Percentiles rank a stretch among this genome's conserved stretches.
These are phyloP conservation scores for Lactarius pseudohatsudake DNA, from an alignment of 768 basidiomycete genomes.

Conservation along the genomic window DNA sequence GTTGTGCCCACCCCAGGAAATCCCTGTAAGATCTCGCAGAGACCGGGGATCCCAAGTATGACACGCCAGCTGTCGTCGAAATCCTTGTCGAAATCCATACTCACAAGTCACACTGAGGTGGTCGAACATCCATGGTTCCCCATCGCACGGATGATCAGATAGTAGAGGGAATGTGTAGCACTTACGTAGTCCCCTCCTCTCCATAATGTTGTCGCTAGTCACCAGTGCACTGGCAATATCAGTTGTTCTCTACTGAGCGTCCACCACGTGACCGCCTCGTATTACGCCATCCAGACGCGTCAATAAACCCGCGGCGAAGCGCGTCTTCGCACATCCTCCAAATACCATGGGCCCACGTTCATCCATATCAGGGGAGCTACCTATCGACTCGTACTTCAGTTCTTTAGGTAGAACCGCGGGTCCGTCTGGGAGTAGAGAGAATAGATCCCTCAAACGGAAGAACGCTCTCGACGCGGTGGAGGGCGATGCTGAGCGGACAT, in stretches of 20 bases:
- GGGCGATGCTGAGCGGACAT: background rate
- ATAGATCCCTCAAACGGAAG: conserved; percentile 18
- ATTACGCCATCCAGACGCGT: conserved; percentile 18
- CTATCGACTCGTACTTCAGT: conserved; percentile 21
- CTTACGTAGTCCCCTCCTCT: background rate
- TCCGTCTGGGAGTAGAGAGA: conserved; percentile 10
- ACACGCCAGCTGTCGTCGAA: background rate
- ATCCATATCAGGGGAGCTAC: conserved; percentile 24
- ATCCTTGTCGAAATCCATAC: background rate
- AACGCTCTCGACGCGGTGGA: background rate
- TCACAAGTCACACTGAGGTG: background rate
- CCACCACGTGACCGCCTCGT: background rate
- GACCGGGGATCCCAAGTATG: background rate
- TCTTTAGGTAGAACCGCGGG: background rate
- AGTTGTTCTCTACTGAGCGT: no score
- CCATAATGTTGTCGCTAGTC: no score
- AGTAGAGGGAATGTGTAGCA: background rate
- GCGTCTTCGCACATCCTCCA: background rate
- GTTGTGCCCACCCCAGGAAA: conserved; percentile 6
- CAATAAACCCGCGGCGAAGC: background rate
- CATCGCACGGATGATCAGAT: background rate
- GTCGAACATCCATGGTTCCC: background rate
- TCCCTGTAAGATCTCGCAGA: conserved; percentile 30
- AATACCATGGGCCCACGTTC: conserved; percentile 18
- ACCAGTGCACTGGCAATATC: no score